Evolutionary conservation across 208 protist genomes (phyloP).

Genomic region (Trypanosoma grayi): DNA sequence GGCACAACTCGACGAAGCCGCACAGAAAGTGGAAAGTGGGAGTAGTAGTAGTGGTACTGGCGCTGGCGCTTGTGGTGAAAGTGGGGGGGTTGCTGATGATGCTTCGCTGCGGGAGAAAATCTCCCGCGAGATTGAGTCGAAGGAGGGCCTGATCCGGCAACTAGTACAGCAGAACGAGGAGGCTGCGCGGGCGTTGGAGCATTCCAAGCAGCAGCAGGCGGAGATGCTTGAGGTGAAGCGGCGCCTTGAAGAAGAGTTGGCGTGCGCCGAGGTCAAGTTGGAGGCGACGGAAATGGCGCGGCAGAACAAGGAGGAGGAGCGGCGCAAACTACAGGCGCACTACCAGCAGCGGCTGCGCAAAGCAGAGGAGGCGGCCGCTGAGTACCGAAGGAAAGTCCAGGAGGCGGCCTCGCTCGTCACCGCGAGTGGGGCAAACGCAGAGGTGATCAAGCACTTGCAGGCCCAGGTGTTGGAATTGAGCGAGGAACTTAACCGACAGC

Average conservation of each 20-base stretch:
- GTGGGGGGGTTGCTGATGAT: neutral
- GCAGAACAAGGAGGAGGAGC: constrained; percentile 39
- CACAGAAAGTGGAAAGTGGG: too few relatives aligned
- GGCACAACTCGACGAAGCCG: neutral
- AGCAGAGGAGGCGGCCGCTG: constrained; percentile 36
- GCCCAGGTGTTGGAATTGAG: constrained; percentile 35
- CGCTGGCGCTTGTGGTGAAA: too few relatives aligned
- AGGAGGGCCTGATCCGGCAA: constrained; percentile 20
- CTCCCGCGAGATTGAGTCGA: constrained; percentile 21
- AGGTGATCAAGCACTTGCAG: constrained; percentile 41
- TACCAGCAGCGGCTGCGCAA: constrained; percentile 43
- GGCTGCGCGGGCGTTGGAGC: constrained; percentile 27
- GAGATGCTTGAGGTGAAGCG: constrained; percentile 27
- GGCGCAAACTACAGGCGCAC: constrained; percentile 24
- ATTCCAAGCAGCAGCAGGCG: constrained; percentile 32
- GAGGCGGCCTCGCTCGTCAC: constrained; percentile 37
- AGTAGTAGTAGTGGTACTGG: too few relatives aligned
- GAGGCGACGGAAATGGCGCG: constrained; percentile 46
- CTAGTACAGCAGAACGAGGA: constrained; percentile 44
- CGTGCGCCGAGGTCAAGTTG: constrained; percentile 32
- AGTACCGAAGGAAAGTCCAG: constrained; percentile 39
- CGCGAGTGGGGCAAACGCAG: constrained; percentile 18
- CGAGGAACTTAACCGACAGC: constrained; percentile 49
- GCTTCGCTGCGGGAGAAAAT: constrained; percentile 19
- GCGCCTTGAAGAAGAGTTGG: constrained; percentile 41